Conservation (phyloP, 164 flowering plant genomes). For the Aristolochia californica region DNA sequence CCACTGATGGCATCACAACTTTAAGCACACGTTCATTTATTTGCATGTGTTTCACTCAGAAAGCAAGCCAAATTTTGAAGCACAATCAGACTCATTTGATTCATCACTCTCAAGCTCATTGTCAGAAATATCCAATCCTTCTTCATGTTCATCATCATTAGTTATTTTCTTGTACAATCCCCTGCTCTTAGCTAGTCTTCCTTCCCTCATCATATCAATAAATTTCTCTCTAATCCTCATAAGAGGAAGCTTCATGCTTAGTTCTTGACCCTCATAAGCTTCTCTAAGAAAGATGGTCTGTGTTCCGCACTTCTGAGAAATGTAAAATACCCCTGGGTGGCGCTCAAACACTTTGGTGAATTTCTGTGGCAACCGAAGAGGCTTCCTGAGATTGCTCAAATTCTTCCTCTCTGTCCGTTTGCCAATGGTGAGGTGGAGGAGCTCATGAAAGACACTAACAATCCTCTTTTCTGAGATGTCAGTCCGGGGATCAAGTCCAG, state of each 20-base stretch:
- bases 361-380: conserved; percentile 75
- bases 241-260: conserved; percentile 60
- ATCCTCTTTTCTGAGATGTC: conserved; percentile 86
- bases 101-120: conserved; percentile 1
- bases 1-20: no score
- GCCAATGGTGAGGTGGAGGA: conserved; percentile 70
- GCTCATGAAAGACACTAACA: conserved; percentile 89
- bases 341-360: conserved; percentile 93
- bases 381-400: conserved; percentile 77
- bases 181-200: conserved; percentile 48
- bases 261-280: conserved; percentile 48
- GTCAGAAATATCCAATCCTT: conserved; percentile 4
- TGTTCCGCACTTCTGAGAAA: conserved; percentile 63
- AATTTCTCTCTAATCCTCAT: conserved; percentile 52
- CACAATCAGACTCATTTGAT: neutral
- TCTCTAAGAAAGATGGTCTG: conserved; percentile 85
- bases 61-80: neutral
- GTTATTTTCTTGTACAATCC: conserved; percentile 49
- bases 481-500: conserved; percentile 83
- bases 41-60: neutral
- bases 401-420: conserved; percentile 67
- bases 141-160: neutral
- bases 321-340: conserved; percentile 91
- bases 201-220: conserved; percentile 44
- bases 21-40: no score